Base-by-base conservation (phyloP, 2,329 filamentous ascomycete species). In the Colletotrichum higginsianum region DNA sequence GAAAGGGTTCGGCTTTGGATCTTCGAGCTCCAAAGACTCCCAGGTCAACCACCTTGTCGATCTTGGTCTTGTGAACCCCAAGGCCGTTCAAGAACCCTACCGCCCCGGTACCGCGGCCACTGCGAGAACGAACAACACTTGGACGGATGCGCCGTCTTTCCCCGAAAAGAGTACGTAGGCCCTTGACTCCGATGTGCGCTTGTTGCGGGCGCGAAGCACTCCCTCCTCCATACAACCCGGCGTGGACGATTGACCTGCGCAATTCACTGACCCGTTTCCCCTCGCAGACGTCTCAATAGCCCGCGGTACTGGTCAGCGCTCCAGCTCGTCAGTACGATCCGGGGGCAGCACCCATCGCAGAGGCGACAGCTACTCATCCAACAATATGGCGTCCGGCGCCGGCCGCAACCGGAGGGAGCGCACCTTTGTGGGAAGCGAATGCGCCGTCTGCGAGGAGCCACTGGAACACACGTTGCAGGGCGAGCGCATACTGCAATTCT, bases 361-460 rank as follows among this genome's bases (percentile, higher is more conserved):
- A 83, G 83, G 46, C 30, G 75, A 68, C 26, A 73, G 66, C 73
- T 75, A 76, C 67, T 60, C 69, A 15, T 72, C 72, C 80, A 79
- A 82, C 75, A 71, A 61, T 53, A 85, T 85, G 83, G 78, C 83
- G 44, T 83, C 81, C 73, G 82, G 81, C 56, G 77, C 92, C 63
- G 94, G 98, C 78, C 89, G 94, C 26, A 92, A 89, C 77, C 92
- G 96, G 79, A 89, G 95, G 79, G 96, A 98, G 83, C 90, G 96
- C 80, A 99, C 96, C 2, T 98, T 98, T 83, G 93, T 98, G 66
- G 96, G 96, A 56, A 95, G 91, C 80, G 94, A 97, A 84, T 99
- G 96, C 83, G 94, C 95, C 61, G 95, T 98, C 18, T 99, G 96
- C 80, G 96, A 99, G 81, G 96, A 99, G 84, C 95, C 95, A 3